Evolutionary conservation across 495 filamentous ascomycete genomes (phyloP).

Genomic region (Sordaria brevicollis): DNA sequence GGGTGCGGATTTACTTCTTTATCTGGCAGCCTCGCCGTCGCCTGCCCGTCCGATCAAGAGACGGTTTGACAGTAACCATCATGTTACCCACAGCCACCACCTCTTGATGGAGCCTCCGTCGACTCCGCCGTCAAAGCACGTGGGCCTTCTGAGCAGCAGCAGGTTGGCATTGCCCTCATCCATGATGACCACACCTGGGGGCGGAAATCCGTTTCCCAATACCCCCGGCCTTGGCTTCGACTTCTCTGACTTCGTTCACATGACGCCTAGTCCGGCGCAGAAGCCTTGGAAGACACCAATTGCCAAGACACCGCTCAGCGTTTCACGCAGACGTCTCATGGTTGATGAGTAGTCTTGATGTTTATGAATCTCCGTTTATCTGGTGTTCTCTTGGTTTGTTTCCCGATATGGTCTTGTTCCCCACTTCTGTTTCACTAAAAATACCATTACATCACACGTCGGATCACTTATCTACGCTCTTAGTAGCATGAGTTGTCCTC

Average conservation of each 20-base stretch:
- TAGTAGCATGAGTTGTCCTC: background rate
- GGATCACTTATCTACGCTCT: background rate
- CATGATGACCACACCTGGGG: conserved; percentile 80
- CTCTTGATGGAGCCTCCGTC: conserved; percentile 59
- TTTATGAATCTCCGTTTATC: background rate
- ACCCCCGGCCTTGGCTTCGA: conserved; percentile 68
- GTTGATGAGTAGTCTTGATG: conserved; percentile 30
- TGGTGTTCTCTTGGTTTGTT: background rate
- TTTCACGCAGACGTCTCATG: conserved; percentile 31
- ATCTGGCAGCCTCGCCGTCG: conserved; percentile 85
- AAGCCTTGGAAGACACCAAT: conserved; percentile 67
- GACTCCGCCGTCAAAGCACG: conserved; percentile 67
- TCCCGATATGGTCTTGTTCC: background rate
- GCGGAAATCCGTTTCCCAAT: conserved; percentile 47
- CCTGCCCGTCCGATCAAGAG: conserved; percentile 45
- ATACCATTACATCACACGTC: background rate
- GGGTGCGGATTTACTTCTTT: conserved; percentile 83
- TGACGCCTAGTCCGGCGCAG: conserved; percentile 91
- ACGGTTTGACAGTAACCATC: conserved; percentile 2
- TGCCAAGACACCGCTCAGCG: conserved; percentile 32
- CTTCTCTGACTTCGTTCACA: conserved; percentile 94
- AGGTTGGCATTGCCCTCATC: conserved; percentile 67
- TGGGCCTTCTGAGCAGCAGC: conserved; percentile 19
- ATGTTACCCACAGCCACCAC: background rate
- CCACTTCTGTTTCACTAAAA: background rate